Evolutionary conservation across 2,329 filamentous ascomycete genomes (phyloP).

Genomic region (Aspergillus terreus): DNA sequence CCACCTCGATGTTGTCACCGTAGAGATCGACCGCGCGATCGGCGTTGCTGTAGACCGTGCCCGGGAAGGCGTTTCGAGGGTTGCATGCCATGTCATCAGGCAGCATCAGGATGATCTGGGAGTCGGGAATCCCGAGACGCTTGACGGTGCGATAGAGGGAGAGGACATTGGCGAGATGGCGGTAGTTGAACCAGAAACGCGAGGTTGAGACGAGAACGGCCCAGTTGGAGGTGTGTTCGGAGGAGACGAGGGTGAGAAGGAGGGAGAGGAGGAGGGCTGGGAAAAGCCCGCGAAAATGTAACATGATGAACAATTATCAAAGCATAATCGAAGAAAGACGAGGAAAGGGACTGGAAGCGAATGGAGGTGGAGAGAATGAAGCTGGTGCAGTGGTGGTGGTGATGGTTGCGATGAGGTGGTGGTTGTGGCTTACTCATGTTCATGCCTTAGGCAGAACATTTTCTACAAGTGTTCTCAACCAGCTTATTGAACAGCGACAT

Average conservation of each 20-base stretch:
- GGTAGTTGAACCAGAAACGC: slow-evolving; percentile 99
- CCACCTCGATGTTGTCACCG: slow-evolving; percentile 97
- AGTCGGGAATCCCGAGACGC: slow-evolving; percentile 93
- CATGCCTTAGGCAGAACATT: no score
- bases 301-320: slow-evolving; percentile 22
- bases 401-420: no score
- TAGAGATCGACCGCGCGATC: slow-evolving; percentile 94
- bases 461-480: no score
- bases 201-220: slow-evolving; percentile 98
- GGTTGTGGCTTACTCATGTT: no score
- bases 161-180: slow-evolving; percentile 94
- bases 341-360: not conserved
- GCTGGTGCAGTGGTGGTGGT: not conserved
- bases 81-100: slow-evolving; percentile 99
- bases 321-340: not conserved
- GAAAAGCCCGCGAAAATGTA: slow-evolving; percentile 21
- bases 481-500: no score
- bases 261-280: slow-evolving; percentile 23
- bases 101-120: slow-evolving; percentile 99
- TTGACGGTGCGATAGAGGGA: slow-evolving; percentile 98
- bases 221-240: slow-evolving; percentile 91
- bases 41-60: slow-evolving; percentile 97
- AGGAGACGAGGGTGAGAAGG: slow-evolving; percentile 18
- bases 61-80: slow-evolving; percentile 94
- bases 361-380: not conserved